Conservation (phyloP, 371 early-diverging fungal genomes). For the Mucor saturninus region DNA sequence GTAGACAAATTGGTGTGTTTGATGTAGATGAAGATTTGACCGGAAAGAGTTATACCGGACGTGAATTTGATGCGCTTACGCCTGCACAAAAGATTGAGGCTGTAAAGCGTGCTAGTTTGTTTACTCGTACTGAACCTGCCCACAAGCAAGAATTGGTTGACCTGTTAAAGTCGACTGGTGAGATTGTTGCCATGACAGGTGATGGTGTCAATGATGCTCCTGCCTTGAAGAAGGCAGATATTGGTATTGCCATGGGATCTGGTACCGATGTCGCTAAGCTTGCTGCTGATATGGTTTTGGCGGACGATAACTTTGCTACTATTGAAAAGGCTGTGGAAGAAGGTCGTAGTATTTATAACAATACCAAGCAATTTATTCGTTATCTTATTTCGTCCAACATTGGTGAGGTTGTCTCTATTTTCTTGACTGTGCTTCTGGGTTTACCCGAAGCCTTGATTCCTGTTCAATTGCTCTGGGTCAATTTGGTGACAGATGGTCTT, state of each 20-base stretch:
- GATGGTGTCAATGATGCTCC: slow-evolving; percentile 99
- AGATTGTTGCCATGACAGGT: slow-evolving; percentile 98
- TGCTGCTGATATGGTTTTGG: slow-evolving; percentile 97
- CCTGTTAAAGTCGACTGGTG: slow-evolving; percentile 83
- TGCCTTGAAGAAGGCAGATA: slow-evolving; percentile 96
- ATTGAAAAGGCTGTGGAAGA: slow-evolving; percentile 96
- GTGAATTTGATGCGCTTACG: slow-evolving; percentile 90
- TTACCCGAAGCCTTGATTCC: slow-evolving; percentile 97
- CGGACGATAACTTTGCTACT: slow-evolving; percentile 97
- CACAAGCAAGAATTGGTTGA: slow-evolving; percentile 95
- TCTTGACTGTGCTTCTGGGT: slow-evolving; percentile 92
- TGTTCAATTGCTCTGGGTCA: slow-evolving; percentile 97
- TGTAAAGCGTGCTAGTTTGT: slow-evolving; percentile 80
- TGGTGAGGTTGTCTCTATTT: slow-evolving; percentile 86
- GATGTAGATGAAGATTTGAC: slow-evolving; percentile 67
- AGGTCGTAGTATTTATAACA: slow-evolving; percentile 96
- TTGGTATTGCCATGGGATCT: slow-evolving; percentile 98
- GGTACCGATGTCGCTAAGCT: slow-evolving; percentile 98
- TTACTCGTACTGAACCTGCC: slow-evolving; percentile 93
- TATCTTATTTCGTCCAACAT: slow-evolving; percentile 96
- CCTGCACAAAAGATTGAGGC: slow-evolving; percentile 73
- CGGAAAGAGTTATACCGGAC: slow-evolving; percentile 88
- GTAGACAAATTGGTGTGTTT: slow-evolving; percentile 93
- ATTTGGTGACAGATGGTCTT: slow-evolving; percentile 95
- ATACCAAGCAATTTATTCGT: slow-evolving; percentile 97